phyloP scores from a whole-genome alignment of 208 protist species.

The Novymonas esmeraldas region DNA sequence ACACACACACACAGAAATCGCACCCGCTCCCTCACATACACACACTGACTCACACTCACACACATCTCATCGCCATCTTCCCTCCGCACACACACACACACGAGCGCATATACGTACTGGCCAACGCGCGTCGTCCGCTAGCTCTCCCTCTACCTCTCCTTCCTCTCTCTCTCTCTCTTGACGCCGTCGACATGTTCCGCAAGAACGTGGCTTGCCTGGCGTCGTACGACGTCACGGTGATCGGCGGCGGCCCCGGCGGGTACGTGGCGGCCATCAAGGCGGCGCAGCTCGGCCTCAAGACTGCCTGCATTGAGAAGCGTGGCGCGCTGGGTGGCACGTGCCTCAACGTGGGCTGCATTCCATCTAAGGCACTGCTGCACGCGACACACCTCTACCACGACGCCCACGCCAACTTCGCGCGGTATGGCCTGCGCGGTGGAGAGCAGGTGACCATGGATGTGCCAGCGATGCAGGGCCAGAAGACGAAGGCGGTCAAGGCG shows the following conservation, averaged over 20 bases:
- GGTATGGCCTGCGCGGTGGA: slow-evolving; percentile 90
- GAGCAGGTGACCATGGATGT: slow-evolving; percentile 94
- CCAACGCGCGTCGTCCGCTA: too few species aligned
- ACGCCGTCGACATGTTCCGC: slow-evolving; percentile 68
- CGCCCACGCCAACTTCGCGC: slow-evolving; percentile 93
- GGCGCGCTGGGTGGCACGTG: slow-evolving; percentile 98
- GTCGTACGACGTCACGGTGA: slow-evolving; percentile 97
- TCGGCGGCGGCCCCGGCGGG: slow-evolving; percentile 99
- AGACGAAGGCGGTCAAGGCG: slow-evolving; percentile 95
- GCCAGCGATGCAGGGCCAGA: slow-evolving; percentile 95
- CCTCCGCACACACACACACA: too few species aligned
- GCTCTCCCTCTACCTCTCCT: too few species aligned
- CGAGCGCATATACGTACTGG: too few species aligned
- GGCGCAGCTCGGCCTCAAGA: slow-evolving; percentile 98
- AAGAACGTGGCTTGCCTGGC: slow-evolving; percentile 43
- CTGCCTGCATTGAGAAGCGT: slow-evolving; percentile 98
- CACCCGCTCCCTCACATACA: too few species aligned
- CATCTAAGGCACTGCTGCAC: slow-evolving; percentile 99
- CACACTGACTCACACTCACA: too few species aligned
- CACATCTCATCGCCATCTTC: too few species aligned
- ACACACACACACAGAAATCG: slow-evolving; percentile 22
- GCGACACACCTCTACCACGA: slow-evolving; percentile 98
- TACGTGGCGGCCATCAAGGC: slow-evolving; percentile 99
- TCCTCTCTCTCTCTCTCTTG: too few species aligned
- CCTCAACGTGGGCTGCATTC: slow-evolving; percentile 99